phyloP scores from a whole-genome alignment of 83 land plant species.

The Diphasiastrum complanatum region DNA sequence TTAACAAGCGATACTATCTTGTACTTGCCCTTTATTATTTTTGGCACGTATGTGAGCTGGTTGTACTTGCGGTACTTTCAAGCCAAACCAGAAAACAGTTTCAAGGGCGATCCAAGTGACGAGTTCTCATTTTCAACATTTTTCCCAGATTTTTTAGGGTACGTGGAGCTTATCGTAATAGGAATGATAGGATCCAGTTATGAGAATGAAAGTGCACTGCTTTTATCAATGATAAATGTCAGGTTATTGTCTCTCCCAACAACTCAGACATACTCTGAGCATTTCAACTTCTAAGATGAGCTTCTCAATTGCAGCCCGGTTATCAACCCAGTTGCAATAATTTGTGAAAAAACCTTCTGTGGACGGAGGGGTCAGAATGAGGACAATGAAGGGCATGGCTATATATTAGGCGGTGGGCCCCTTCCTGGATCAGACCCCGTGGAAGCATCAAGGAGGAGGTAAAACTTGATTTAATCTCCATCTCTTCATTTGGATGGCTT shows the following conservation, averaged over 20 bases:
- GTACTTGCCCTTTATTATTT: conserved; percentile 60
- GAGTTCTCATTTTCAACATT: conserved; percentile 76
- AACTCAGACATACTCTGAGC: background rate
- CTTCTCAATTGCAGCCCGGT: conserved; percentile 52
- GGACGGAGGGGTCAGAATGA: conserved; percentile 43
- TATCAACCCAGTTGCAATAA: conserved; percentile 55
- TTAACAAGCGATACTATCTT: conserved; percentile 41
- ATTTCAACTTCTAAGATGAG: background rate
- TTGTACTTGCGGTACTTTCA: conserved; percentile 68
- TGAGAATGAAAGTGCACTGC: background rate
- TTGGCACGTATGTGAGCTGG: conserved; percentile 89
- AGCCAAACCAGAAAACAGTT: conserved; percentile 49
- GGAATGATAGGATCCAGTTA: background rate
- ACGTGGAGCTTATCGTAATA: background rate
- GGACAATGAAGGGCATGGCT: conserved; percentile 33
- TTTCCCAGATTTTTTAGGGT: conserved; percentile 31
- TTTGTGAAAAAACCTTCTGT: conserved; percentile 69
- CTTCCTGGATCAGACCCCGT: conserved; percentile 77
- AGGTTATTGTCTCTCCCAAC: background rate
- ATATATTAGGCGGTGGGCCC: conserved; percentile 50
- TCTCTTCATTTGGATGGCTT: background rate
- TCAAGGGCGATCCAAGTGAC: conserved; percentile 70
- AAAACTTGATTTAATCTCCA: conserved; percentile 5
- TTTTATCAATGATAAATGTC: background rate
- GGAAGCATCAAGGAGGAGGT: conserved; percentile 94